Base-by-base conservation (phyloP, 768 basidiomycete species). In the Postia placenta region DNA sequence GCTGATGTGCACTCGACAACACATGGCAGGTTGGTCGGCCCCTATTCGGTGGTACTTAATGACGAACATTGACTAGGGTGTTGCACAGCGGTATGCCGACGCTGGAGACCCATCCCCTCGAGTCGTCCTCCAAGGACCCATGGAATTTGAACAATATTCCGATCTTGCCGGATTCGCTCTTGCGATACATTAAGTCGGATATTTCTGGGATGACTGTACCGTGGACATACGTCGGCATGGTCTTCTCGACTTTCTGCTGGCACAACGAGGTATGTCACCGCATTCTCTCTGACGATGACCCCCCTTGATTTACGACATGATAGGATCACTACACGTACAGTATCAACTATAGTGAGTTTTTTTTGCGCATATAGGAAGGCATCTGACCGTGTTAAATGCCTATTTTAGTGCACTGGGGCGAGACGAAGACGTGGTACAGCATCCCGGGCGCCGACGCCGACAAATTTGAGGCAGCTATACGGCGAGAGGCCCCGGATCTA, bases 131-230 rank as follows among this genome's bases (percentile, higher is more conserved):
- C 12, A 84, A 81, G 58, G 92, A 98, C 65, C 82, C 88, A 0
- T 99, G 96, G 96, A 99, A 99, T 64, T 69, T 99, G 58, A 97
- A 97, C 69, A 98, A 97, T 60, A 88, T 96, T 36, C 92, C 96
- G 4, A 96, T 98, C 54, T 70, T 95, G 11, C 76, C 85, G 1
- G 91, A 95, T 51, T 98, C 95, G 24, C 79, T 99, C 11, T 77
- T 99, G 27, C 88, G 96, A 11, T 99, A 85, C 67, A 96, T 99
- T 71, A 96, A 97, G 69, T 94, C 92, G 3, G 94, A 98, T 65
- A 96, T 99, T 48, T 97, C 94, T 46, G 96, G 96, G 12, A 99
- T 99, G 95, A 98, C 95, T 1, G 92, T 97, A 9, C 94, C 94
- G 11, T 97, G 93, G 94, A 96, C 91, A 30, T 99, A 99, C 65